Evolutionary conservation across 768 basidiomycete genomes (phyloP).

Genomic region (Tylopilus sp.): DNA sequence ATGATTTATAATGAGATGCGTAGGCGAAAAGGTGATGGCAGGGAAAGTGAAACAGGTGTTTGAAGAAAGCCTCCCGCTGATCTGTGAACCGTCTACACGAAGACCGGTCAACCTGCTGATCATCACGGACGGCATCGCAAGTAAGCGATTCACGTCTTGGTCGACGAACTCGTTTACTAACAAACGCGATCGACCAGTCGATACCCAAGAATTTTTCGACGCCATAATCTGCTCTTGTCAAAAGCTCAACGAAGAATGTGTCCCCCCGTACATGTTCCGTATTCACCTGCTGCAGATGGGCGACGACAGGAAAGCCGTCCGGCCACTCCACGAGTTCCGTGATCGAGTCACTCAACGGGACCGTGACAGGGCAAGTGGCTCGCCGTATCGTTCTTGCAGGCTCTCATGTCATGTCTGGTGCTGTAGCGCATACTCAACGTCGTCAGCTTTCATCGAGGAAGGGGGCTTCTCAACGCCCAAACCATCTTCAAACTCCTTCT

Average conservation of each 20-base stretch:
- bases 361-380: constrained; percentile 9
- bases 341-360: constrained; percentile 17
- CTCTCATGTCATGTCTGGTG: neutral
- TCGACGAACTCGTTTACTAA: neutral
- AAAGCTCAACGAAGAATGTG: constrained; percentile 2
- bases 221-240: constrained; percentile 8
- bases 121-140: constrained; percentile 19
- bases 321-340: constrained; percentile 21
- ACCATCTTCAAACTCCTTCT: constrained; percentile 20
- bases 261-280: constrained; percentile 20
- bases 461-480: constrained; percentile 20
- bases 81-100: constrained; percentile 1
- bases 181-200: constrained; percentile 2
- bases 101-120: constrained; percentile 14
- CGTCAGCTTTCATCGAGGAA: constrained; percentile 23
- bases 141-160: constrained; percentile 3
- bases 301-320: constrained; percentile 18
- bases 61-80: constrained; percentile 10
- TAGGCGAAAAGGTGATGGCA: constrained; percentile 16
- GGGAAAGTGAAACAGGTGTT: constrained; percentile 19
- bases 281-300: constrained; percentile 26
- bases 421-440: constrained; percentile 20
- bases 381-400: neutral
- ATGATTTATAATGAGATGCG: neutral
- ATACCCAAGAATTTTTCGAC: constrained; percentile 10